phyloP scores from a whole-genome alignment of 192 early-diverging fungal genomes.

The Backusella luteola region DNA sequence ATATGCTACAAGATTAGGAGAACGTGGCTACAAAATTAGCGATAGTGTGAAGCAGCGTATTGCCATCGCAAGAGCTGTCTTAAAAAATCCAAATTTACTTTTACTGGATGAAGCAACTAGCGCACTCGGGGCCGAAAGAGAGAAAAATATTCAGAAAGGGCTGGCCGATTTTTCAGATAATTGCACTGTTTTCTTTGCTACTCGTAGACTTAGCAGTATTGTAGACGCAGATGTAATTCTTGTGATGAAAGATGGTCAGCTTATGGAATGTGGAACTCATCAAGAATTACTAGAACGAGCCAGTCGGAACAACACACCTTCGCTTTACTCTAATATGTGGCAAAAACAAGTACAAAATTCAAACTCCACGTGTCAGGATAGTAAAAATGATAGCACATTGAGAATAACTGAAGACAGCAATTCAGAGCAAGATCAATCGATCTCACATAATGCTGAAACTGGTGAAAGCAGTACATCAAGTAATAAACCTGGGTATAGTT shows the following conservation, averaged over 20 bases:
- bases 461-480: not conserved
- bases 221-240: constrained; percentile 82
- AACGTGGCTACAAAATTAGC: constrained; percentile 71
- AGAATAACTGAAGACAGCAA: not conserved
- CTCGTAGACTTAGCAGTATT: constrained; percentile 82
- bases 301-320: constrained; percentile 30
- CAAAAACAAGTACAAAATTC: constrained; percentile 75
- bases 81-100: constrained; percentile 64
- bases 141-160: constrained; percentile 79
- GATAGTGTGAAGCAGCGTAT: constrained; percentile 91
- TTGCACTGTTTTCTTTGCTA: constrained; percentile 84
- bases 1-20: constrained; percentile 60
- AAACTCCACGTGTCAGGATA: not conserved
- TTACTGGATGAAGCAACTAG: constrained; percentile 87
- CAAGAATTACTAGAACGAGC: constrained; percentile 58
- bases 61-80: constrained; percentile 76
- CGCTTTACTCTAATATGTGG: constrained; percentile 88
- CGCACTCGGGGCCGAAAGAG: constrained; percentile 71
- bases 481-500: not conserved
- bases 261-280: constrained; percentile 83
- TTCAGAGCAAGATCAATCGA: not conserved
- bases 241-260: constrained; percentile 74
- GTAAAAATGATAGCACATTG: not conserved
- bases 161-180: constrained; percentile 70
- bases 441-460: not conserved